phyloP scores from a whole-genome alignment of 2,329 filamentous ascomycete genomes.

The Ilyonectria mors-panacis region DNA sequence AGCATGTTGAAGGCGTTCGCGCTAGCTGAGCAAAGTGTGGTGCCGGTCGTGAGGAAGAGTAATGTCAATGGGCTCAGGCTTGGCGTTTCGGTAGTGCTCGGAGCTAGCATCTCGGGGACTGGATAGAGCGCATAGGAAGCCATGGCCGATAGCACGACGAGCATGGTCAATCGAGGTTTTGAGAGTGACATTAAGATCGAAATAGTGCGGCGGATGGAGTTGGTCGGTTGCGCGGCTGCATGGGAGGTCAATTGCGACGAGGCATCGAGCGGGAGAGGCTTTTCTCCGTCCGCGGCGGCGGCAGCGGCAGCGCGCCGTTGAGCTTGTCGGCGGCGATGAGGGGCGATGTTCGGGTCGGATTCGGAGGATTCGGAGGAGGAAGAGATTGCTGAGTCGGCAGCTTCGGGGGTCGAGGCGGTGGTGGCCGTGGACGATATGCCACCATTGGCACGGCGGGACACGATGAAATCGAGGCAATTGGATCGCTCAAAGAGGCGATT shows the following conservation, averaged over 20 bases:
- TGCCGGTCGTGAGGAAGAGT: slow-evolving; percentile 91
- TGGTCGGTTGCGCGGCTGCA: slow-evolving; percentile 64
- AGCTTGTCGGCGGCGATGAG: slow-evolving; percentile 55
- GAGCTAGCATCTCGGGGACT: slow-evolving; percentile 85
- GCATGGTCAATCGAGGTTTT: slow-evolving; percentile 93
- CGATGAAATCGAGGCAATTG: slow-evolving; percentile 54
- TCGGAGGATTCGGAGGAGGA: slow-evolving; percentile 41
- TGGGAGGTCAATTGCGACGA: slow-evolving; percentile 70
- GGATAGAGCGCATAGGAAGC: slow-evolving; percentile 94
- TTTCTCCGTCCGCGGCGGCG: slow-evolving; percentile 36
- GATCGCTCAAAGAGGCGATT: slow-evolving; percentile 56
- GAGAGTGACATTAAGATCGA: slow-evolving; percentile 90
- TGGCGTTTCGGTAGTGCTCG: slow-evolving; percentile 76
- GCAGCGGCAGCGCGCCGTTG: slow-evolving; percentile 42
- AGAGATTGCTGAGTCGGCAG: slow-evolving; percentile 37
- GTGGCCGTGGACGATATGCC: slow-evolving; percentile 48
- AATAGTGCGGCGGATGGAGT: slow-evolving; percentile 75
- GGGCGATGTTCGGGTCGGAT: slow-evolving; percentile 46
- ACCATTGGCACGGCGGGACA: slow-evolving; percentile 47
- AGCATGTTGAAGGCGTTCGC: slow-evolving; percentile 98
- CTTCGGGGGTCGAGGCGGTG: slow-evolving; percentile 33
- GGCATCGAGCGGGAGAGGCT: slow-evolving; percentile 62
- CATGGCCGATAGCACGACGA: slow-evolving; percentile 92
- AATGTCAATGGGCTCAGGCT: slow-evolving; percentile 93
- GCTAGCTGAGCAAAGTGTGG: slow-evolving; percentile 88